Conservation (phyloP, 1,284 basidiomycete species). For the Chalciporus piperatoides region DNA sequence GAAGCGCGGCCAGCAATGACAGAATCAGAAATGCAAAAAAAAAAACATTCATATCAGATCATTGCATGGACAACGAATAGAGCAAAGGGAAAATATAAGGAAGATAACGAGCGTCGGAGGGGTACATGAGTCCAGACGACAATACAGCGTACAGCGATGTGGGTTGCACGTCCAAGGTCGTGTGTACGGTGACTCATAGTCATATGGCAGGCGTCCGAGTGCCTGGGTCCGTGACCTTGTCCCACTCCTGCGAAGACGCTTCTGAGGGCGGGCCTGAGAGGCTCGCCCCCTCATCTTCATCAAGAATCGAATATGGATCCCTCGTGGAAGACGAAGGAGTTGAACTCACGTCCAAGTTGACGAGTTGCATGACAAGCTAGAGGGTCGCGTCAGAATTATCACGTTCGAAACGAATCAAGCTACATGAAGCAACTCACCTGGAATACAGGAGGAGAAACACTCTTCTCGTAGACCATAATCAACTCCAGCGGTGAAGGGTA, state of each 20-base stretch:
- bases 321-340: constrained; percentile 41
- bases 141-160: constrained; percentile 33
- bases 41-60: constrained; percentile 66
- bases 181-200: constrained; percentile 30
- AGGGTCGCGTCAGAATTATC: not conserved
- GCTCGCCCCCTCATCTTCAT: constrained; percentile 51
- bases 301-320: constrained; percentile 32
- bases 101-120: constrained; percentile 15
- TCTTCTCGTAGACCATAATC: constrained; percentile 91
- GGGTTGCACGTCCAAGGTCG: constrained; percentile 31
- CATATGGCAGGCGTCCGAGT: constrained; percentile 46
- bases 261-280: constrained; percentile 73
- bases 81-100: constrained; percentile 21
- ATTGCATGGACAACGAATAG: constrained; percentile 24
- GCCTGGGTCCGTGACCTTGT: constrained; percentile 72
- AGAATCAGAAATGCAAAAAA: constrained; percentile 36
- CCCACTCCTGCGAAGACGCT: constrained; percentile 83
- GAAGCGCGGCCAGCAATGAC: constrained; percentile 19
- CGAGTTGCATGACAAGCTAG: constrained; percentile 84
- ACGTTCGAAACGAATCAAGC: not conserved
- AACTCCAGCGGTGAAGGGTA: constrained; percentile 94
- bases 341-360: constrained; percentile 83
- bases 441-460: constrained; percentile 84
- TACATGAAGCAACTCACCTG: constrained; percentile 47
- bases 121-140: constrained; percentile 28